Evolutionary conservation across 208 protist genomes (phyloP).

Genomic region (Acanthamoeba pearcei): DNA sequence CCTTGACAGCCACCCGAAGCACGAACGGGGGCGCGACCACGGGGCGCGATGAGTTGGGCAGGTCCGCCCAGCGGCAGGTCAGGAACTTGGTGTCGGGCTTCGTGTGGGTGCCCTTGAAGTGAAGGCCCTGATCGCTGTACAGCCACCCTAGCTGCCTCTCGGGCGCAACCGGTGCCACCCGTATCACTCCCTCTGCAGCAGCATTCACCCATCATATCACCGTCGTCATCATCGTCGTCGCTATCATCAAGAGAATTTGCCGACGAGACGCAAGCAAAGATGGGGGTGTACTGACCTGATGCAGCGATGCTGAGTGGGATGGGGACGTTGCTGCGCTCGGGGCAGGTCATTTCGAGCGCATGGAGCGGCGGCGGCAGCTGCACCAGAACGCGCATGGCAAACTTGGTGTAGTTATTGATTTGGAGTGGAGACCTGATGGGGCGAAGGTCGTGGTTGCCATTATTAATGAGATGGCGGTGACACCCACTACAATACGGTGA

Average conservation of each 20-base stretch:
- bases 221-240: background rate
- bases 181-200: background rate
- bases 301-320: background rate
- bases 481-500: background rate
- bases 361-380: background rate
- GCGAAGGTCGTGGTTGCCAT: background rate
- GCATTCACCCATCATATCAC: background rate
- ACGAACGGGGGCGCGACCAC: background rate
- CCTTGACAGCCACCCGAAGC: background rate
- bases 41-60: background rate
- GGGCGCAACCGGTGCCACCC: background rate
- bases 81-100: conserved; percentile 12
- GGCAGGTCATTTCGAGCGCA: background rate
- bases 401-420: conserved; percentile 23
- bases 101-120: conserved; percentile 4
- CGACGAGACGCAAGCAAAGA: background rate
- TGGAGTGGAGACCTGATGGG: background rate
- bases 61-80: background rate
- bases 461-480: background rate
- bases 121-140: background rate
- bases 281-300: background rate
- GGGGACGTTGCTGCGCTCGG: background rate
- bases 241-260: background rate
- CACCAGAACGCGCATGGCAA: conserved; percentile 26
- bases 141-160: background rate